Evolutionary conservation across 805 yeast genomes (phyloP), one percentile per base, ranked within the genome.

Genomic region (Yamadazyma paraphyllophila): DNA sequence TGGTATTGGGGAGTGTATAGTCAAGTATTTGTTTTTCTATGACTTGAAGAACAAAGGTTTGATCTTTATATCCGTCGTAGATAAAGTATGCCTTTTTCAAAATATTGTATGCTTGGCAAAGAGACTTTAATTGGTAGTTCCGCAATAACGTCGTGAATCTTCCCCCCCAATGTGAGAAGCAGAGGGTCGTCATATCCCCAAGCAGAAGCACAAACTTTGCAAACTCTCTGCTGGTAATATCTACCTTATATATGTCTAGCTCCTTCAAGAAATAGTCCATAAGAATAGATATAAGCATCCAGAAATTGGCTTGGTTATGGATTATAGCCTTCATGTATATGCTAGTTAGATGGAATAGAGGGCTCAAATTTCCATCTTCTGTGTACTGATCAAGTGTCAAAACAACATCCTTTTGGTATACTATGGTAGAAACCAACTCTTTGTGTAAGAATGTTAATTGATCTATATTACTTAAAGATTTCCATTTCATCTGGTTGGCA

Each of bases 51-150:
- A 55, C 20, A n/a, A 46, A 15, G 10, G 37, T 30, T 11, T 46
- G 48, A 24, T 71, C 76, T 35, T 57, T 61, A 46, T 59, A 71
- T 1, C 76, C 76, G 24, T 67, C 69, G 50, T 57, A 69, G 2
- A 61, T 24, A 4, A 51, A 41, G 27, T 39, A 53, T 7, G 63
- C 45, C 29, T 58, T 44, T 10, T 38, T 31, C 12, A 65, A 47
- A 3, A 69, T 57, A 2, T 25, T 16, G 36, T 39, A 48, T 1
- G 48, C 42, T 26, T 45, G 50, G 11, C 45, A 16, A 10, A 51
- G 8, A 8, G 51, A 16, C 7, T 48, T 44, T 1, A 44, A 15
- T 27, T 51, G 55, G 33, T 46, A 43, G 17, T 48, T 48, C 30
- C 45, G 36, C n/a, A 51, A 39, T 2, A 37, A 41, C 25, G 41